These are phyloP conservation scores for Oryza rufipogon DNA, from an alignment of 176 grass and related monocot genomes.

Conservation along the genomic window DNA sequence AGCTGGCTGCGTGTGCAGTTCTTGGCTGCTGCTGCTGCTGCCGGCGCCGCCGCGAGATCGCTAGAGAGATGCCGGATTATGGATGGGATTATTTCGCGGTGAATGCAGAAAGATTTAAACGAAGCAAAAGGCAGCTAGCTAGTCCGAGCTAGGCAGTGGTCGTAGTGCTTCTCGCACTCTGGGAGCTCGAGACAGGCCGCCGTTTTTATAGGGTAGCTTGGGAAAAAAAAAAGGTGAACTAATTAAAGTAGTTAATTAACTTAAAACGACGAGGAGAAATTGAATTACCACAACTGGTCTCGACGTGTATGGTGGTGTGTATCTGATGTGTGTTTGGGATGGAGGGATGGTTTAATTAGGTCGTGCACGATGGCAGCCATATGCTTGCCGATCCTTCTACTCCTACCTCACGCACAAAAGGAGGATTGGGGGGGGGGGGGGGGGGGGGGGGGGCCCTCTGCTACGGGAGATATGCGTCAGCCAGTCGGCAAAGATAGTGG, in stretches of 20 bases:
- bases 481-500: constrained; percentile 17
- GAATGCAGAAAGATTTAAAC: neutral
- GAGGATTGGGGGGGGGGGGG: too few species aligned
- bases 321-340: neutral
- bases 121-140: too few species aligned
- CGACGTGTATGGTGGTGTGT: neutral
- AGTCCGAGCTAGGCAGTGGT: neutral
- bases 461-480: constrained; percentile 16
- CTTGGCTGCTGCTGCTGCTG: neutral
- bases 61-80: neutral
- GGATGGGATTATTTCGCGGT: neutral
- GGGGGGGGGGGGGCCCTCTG: neutral
- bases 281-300: neutral
- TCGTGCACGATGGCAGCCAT: constrained; percentile 12
- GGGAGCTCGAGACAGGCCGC: neutral
- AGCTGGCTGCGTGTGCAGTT: neutral
- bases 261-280: neutral
- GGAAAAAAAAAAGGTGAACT: neutral
- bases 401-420: neutral
- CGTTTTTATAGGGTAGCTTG: constrained; percentile 25
- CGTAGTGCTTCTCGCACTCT: constrained; percentile 28
- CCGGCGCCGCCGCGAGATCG: neutral
- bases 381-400: neutral
- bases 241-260: neutral
- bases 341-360: constrained; percentile 17